Evolutionary conservation across 345 rosid species (phyloP).

Genomic region (Carallia brachiata): DNA sequence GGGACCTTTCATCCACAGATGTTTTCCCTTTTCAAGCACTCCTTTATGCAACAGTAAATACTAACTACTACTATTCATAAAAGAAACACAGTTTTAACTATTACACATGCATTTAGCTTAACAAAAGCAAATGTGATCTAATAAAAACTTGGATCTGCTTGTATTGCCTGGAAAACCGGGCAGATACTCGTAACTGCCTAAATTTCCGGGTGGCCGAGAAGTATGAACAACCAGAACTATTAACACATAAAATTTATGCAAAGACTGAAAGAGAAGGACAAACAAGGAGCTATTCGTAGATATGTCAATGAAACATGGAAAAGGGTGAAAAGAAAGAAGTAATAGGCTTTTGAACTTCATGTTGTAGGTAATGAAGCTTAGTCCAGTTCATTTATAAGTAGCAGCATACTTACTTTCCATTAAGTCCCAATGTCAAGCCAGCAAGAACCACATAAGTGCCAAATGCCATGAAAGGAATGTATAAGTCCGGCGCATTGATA

Average conservation of each 20-base stretch:
- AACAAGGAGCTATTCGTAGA: background rate
- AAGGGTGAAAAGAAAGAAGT: background rate
- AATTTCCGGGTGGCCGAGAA: background rate
- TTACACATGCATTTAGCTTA: no score
- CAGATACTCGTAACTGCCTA: no score
- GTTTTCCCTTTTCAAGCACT: background rate
- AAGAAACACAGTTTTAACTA: no score
- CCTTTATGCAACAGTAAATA: background rate
- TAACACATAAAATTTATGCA: background rate
- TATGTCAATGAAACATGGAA: background rate
- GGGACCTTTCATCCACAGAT: background rate
- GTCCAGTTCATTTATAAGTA: background rate
- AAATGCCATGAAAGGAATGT: conserved; percentile 96
- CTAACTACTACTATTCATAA: no score
- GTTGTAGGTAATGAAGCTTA: background rate
- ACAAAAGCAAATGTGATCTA: no score
- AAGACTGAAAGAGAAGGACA: conserved; percentile 4
- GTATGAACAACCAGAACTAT: background rate
- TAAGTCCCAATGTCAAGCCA: conserved; percentile 75
- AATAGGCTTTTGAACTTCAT: background rate
- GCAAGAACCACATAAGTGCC: conserved; percentile 87
- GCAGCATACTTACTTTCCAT: conserved; percentile 66
- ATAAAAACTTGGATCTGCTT: background rate
- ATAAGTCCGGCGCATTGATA: conserved; percentile 91
- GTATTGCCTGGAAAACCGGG: background rate